These are phyloP conservation scores for Arthroderma uncinatum DNA, from an alignment of 2,329 filamentous ascomycete genomes.

Conservation along the genomic window DNA sequence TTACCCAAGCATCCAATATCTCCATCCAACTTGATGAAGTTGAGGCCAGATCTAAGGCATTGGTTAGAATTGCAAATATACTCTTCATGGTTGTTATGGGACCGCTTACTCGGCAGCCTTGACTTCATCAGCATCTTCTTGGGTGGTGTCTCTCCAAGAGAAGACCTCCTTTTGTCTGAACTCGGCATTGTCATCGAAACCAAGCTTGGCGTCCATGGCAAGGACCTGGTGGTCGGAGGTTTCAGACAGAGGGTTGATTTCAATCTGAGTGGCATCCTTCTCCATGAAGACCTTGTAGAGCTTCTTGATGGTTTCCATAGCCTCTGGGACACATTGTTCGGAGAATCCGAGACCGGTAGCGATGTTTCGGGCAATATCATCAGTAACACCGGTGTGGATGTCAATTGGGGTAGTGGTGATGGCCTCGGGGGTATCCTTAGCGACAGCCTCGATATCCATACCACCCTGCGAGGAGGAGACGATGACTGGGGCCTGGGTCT, in stretches of 20 bases:
- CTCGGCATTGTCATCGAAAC: conserved; percentile 97
- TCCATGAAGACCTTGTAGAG: conserved; percentile 98
- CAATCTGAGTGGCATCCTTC: conserved; percentile 97
- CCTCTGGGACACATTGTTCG: conserved; percentile 91
- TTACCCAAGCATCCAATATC: conserved; percentile 83
- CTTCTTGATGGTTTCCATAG: conserved; percentile 94
- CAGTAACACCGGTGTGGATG: conserved; percentile 89
- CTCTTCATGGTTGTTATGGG: neutral
- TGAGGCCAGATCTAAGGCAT: conserved; percentile 53
- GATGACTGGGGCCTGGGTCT: conserved; percentile 81
- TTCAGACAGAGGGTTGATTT: conserved; percentile 98
- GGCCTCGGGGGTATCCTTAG: conserved; percentile 92
- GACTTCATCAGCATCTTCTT: conserved; percentile 96
- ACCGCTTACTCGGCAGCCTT: conserved; percentile 69
- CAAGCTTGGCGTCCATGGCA: conserved; percentile 98
- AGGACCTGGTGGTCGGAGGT: conserved; percentile 96
- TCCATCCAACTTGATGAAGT: conserved; percentile 99
- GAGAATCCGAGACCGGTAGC: conserved; percentile 91
- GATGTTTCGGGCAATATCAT: conserved; percentile 84
- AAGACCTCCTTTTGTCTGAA: conserved; percentile 98
- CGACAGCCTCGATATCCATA: conserved; percentile 98
- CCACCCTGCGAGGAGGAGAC: conserved; percentile 96
- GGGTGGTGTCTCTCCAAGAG: conserved; percentile 80
- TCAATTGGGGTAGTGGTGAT: conserved; percentile 90
- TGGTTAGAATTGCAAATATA: neutral